These are phyloP conservation scores for Cordyceps militaris DNA, from an alignment of 2,329 filamentous ascomycete genomes.

Conservation along the genomic window DNA sequence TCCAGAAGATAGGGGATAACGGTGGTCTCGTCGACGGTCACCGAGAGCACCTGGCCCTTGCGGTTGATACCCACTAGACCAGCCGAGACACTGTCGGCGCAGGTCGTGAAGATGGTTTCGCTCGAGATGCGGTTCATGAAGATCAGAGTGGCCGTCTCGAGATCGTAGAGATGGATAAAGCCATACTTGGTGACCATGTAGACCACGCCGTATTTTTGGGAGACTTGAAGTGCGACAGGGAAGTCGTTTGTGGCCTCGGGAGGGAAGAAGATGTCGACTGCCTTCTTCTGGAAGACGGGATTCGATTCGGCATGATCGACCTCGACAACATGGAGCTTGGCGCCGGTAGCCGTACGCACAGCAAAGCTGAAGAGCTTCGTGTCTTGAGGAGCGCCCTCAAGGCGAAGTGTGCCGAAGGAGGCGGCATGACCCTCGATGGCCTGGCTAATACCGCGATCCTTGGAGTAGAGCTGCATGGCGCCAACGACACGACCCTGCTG, in stretches of 20 bases:
- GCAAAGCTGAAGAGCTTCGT: conserved; percentile 97
- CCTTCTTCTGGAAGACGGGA: conserved; percentile 87
- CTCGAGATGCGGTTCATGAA: conserved; percentile 99
- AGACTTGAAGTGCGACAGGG: conserved; percentile 95
- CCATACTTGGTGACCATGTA: conserved; percentile 98
- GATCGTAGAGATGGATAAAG: conserved; percentile 97
- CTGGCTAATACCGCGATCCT: conserved; percentile 93
- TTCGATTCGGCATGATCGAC: conserved; percentile 90
- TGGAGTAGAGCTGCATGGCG: conserved; percentile 95
- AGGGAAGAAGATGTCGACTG: conserved; percentile 96
- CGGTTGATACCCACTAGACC: conserved; percentile 95
- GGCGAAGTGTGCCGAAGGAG: conserved; percentile 79
- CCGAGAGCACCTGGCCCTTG: conserved; percentile 92
- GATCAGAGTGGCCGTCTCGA: conserved; percentile 90
- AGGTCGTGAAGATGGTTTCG: conserved; percentile 97
- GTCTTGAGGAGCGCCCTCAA: conserved; percentile 83
- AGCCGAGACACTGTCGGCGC: conserved; percentile 71
- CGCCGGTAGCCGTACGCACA: conserved; percentile 79
- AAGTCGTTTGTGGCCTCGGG: conserved; percentile 94
- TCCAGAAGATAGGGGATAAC: conserved; percentile 93
- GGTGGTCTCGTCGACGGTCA: conserved; percentile 84
- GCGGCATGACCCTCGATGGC: conserved; percentile 96
- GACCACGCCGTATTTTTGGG: conserved; percentile 91
- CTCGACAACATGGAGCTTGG: conserved; percentile 96
- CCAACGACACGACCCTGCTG: conserved; percentile 90